phyloP scores from a whole-genome alignment of 2,329 filamentous ascomycete genomes.

The Botryotinia convoluta region DNA sequence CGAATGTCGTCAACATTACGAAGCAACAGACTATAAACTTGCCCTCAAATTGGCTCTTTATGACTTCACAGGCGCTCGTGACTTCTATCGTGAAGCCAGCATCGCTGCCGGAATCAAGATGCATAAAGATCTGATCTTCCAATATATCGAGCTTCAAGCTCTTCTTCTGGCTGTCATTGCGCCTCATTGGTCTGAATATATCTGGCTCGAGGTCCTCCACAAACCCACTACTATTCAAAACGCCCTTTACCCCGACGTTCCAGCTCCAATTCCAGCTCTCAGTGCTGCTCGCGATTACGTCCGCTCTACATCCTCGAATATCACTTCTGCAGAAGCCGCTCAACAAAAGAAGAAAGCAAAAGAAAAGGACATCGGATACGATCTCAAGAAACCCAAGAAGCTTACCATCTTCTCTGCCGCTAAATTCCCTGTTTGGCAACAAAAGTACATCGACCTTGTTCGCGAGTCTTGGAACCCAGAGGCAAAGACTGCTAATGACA shows the following conservation, averaged over 20 bases:
- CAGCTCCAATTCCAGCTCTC: slow-evolving; percentile 62
- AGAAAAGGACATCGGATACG: slow-evolving; percentile 81
- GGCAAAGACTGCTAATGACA: slow-evolving; percentile 69
- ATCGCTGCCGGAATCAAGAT: slow-evolving; percentile 76
- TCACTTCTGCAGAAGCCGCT: slow-evolving; percentile 79
- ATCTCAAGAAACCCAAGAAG: slow-evolving; percentile 89
- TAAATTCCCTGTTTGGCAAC: slow-evolving; percentile 86
- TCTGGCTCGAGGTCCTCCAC: slow-evolving; percentile 88
- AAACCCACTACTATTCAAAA: slow-evolving; percentile 75
- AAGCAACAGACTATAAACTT: slow-evolving; percentile 76
- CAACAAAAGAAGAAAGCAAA: slow-evolving; percentile 89
- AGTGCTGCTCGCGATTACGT: slow-evolving; percentile 83
- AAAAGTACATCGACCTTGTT: slow-evolving; percentile 80
- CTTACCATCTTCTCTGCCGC: slow-evolving; percentile 80
- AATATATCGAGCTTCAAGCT: slow-evolving; percentile 84
- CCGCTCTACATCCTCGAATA: slow-evolving; percentile 66
- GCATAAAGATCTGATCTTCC: slow-evolving; percentile 75
- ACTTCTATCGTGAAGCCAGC: slow-evolving; percentile 85
- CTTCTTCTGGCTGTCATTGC: slow-evolving; percentile 80
- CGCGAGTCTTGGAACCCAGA: slow-evolving; percentile 65
- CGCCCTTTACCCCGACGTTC: slow-evolving; percentile 70
- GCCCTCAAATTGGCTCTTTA: slow-evolving; percentile 86
- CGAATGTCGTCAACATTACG: slow-evolving; percentile 76
- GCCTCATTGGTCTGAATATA: slow-evolving; percentile 91
- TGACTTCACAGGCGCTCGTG: slow-evolving; percentile 83